Evolutionary conservation across 1,284 basidiomycete genomes (phyloP).

Genomic region (Ceratobasidium papillatum): DNA sequence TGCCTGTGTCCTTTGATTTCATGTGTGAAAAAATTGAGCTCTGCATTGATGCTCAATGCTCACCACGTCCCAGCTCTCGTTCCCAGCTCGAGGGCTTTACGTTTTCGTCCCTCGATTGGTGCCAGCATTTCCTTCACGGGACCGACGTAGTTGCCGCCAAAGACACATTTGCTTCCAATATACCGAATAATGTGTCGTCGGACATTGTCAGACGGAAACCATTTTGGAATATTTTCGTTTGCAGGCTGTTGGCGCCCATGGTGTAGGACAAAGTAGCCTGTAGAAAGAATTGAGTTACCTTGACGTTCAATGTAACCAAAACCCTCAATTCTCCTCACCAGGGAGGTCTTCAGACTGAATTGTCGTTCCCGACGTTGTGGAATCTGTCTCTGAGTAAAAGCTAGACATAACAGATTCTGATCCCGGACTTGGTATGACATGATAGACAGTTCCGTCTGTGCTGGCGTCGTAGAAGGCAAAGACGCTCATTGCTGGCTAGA

Average conservation of each 20-base stretch:
- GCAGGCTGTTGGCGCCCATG: not conserved
- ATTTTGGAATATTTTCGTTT: not conserved
- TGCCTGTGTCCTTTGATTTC: not conserved
- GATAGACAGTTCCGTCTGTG: conserved; percentile 22
- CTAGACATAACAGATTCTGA: not conserved
- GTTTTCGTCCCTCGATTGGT: not conserved
- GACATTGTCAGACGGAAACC: not conserved
- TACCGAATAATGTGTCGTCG: not conserved
- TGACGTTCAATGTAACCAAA: no score
- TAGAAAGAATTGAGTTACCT: no score
- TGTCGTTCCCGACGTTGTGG: not conserved
- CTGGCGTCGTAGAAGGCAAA: not conserved
- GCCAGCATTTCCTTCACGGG: not conserved
- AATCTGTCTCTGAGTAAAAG: not conserved
- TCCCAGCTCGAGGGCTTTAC: not conserved
- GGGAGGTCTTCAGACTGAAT: conserved; percentile 4
- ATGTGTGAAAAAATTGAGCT: not conserved
- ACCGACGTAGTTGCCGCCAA: not conserved
- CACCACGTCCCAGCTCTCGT: conserved; percentile 3
- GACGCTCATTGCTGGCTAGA: not conserved
- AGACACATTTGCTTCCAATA: not conserved
- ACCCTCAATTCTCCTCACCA: no score
- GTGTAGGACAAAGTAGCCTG: not conserved
- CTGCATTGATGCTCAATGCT: not conserved
- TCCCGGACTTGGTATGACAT: not conserved